phyloP scores from a whole-genome alignment of 2,329 filamentous ascomycete genomes.

The Dactylellina cionopaga region DNA sequence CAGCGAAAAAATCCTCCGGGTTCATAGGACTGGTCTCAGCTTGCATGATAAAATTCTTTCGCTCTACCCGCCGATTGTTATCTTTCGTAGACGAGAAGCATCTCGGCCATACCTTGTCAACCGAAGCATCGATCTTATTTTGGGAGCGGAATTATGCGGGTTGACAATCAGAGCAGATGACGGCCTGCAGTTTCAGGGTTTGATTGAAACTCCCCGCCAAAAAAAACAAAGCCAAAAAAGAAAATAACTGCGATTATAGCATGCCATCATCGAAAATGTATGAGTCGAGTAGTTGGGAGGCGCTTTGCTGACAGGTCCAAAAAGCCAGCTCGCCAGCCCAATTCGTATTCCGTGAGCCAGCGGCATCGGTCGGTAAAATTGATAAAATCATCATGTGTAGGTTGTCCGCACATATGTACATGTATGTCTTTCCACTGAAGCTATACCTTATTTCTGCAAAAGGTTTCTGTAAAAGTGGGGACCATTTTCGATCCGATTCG shows the following conservation, averaged over 20 bases:
- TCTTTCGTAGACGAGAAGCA: neutral
- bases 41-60: neutral
- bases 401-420: constrained; percentile 24
- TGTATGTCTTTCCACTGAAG: neutral
- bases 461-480: constrained; percentile 25
- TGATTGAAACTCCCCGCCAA: constrained; percentile 50
- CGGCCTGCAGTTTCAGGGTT: constrained; percentile 41
- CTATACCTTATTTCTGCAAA: constrained; percentile 24
- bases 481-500: neutral
- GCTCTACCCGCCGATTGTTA: neutral
- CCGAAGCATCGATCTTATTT: constrained; percentile 25
- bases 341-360: constrained; percentile 11
- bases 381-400: constrained; percentile 10
- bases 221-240: constrained; percentile 15
- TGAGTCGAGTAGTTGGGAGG: neutral
- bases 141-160: constrained; percentile 33
- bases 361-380: constrained; percentile 25
- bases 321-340: neutral
- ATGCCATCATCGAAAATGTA: neutral
- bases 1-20: neutral
- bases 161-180: constrained; percentile 23
- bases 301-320: neutral
- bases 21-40: neutral
- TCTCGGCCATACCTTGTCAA: constrained; percentile 20
- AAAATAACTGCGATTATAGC: neutral